These are phyloP conservation scores for Phytophthora ramorum DNA, from an alignment of 352 stramenopile species.

Conservation along the genomic window DNA sequence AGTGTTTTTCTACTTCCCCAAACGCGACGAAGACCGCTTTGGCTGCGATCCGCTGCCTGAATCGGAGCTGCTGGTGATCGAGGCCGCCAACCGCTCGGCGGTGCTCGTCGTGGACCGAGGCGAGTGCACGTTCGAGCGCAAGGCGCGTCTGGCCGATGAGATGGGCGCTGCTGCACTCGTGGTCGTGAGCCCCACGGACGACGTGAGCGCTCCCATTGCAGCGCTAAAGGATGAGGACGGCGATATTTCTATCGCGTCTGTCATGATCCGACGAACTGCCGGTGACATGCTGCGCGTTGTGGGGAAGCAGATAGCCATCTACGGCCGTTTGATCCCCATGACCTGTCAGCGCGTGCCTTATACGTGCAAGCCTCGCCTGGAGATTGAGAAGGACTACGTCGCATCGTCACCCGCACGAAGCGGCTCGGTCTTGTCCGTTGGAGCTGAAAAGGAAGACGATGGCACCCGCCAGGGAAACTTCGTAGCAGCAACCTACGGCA, in stretches of 20 bases:
- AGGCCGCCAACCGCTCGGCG: conserved; percentile 38
- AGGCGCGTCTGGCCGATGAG: conserved; percentile 54
- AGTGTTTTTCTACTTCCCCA: conserved; percentile 56
- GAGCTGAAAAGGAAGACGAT: neutral
- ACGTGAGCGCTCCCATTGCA: conserved; percentile 48
- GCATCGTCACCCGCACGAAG: conserved; percentile 34
- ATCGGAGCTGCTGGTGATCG: conserved; percentile 38
- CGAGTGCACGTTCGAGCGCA: conserved; percentile 71
- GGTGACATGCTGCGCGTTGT: conserved; percentile 55
- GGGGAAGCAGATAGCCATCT: conserved; percentile 33
- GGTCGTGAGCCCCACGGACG: conserved; percentile 57
- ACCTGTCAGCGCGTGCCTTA: conserved; percentile 59
- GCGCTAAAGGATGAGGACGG: conserved; percentile 44
- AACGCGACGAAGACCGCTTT: conserved; percentile 38
- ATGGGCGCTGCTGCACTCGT: conserved; percentile 59
- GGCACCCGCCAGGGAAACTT: conserved; percentile 51
- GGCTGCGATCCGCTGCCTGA: conserved; percentile 51
- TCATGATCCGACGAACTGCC: conserved; percentile 67
- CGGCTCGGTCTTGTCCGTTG: conserved; percentile 38
- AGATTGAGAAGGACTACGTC: conserved; percentile 50
- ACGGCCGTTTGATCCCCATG: conserved; percentile 64
- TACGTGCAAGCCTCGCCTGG: conserved; percentile 41
- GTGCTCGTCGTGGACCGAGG: conserved; percentile 67
- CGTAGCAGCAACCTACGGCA: conserved; percentile 57
- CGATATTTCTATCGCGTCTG: conserved; percentile 55